These are phyloP conservation scores for Solanum hybrid DNA, from an alignment of 305 asterid species.

Conservation along the genomic window DNA sequence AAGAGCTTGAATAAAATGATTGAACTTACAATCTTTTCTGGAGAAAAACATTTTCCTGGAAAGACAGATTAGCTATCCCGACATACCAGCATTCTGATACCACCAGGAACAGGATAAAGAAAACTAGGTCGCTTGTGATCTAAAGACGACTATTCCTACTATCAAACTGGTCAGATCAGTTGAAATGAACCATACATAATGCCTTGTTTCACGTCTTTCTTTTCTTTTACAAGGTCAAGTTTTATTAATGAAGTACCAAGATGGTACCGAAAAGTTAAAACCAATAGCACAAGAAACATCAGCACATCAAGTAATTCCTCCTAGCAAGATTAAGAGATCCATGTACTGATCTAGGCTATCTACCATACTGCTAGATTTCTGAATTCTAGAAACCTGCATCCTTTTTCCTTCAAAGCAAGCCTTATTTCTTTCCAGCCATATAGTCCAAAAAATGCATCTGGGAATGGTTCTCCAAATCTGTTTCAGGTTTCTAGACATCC, in stretches of 20 bases:
- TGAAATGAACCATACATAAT: not conserved
- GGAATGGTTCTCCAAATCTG: not conserved
- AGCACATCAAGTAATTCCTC: not conserved
- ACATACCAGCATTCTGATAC: not conserved
- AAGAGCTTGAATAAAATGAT: not conserved
- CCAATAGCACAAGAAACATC: not conserved
- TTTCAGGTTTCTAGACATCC: not conserved
- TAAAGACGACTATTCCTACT: not conserved
- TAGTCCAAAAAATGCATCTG: not conserved
- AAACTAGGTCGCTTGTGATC: not conserved
- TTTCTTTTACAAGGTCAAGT: not conserved
- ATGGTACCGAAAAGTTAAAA: not conserved
- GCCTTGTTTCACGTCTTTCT: not conserved
- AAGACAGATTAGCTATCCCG: not conserved
- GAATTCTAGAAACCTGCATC: not conserved
- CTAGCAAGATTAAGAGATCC: not conserved
- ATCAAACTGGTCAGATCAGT: not conserved
- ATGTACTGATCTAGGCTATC: not conserved
- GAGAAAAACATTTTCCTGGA: not conserved
- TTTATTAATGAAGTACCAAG: not conserved
- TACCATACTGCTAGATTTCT: not conserved
- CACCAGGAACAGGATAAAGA: not conserved
- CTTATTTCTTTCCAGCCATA: not conserved
- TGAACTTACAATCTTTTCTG: not conserved
- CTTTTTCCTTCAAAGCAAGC: not conserved